A percentile compares a stretch with the other conserved stretches of the same genome.
These are phyloP conservation scores for Trichosporon sp. DNA, from an alignment of 1,284 basidiomycete species.

Conservation along the genomic window DNA sequence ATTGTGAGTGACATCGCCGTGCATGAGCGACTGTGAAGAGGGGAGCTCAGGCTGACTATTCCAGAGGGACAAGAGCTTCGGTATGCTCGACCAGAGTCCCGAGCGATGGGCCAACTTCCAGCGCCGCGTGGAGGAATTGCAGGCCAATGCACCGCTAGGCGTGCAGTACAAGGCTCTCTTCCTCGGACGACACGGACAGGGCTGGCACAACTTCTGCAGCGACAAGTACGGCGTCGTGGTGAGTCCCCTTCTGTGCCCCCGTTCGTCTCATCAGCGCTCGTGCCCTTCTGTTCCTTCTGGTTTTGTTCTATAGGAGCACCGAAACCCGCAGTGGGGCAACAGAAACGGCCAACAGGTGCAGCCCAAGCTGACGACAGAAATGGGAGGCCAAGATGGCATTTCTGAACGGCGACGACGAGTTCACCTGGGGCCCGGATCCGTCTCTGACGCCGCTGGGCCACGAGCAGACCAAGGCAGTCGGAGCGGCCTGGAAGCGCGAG, in stretches of 20 bases:
- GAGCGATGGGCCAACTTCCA: constrained; percentile 53
- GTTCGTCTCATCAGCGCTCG: no score
- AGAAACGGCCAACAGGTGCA: no score
- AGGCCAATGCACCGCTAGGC: constrained; percentile 40
- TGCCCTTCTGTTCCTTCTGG: no score
- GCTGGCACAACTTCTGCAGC: constrained; percentile 63
- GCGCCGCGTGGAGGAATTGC: constrained; percentile 39
- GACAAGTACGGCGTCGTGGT: constrained; percentile 69
- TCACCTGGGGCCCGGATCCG: constrained; percentile 82
- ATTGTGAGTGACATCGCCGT: constrained; percentile 36
- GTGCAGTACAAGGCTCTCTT: constrained; percentile 56
- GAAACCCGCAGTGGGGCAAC: no score
- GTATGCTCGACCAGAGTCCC: constrained; percentile 46
- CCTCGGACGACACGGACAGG: constrained; percentile 55
- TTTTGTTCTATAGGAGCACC: background rate
- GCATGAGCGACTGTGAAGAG: background rate
- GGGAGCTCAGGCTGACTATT: background rate
- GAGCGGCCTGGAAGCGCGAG: constrained; percentile 66
- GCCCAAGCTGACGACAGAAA: constrained; percentile 38
- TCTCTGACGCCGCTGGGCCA: constrained; percentile 69
- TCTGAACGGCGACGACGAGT: constrained; percentile 68
- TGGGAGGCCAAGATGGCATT: constrained; percentile 67
- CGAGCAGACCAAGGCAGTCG: constrained; percentile 64
- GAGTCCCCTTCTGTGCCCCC: constrained; percentile 31
- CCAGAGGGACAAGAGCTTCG: constrained; percentile 49